These are phyloP conservation scores for Fusarium tricinctum DNA, from an alignment of 2,329 filamentous ascomycete species.

Conservation along the genomic window DNA sequence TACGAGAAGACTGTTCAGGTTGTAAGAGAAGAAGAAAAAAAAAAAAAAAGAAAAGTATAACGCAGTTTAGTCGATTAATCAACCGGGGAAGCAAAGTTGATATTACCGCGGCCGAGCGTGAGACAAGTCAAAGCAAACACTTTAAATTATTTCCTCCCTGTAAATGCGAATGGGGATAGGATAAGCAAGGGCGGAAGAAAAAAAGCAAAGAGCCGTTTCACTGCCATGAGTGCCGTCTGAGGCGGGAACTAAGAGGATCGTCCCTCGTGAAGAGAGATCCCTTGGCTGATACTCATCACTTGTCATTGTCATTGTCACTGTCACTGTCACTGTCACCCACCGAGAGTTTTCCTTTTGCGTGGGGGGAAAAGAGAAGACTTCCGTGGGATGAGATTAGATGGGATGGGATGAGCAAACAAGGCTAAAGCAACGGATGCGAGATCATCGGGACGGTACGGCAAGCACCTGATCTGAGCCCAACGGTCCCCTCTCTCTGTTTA, in stretches of 20 bases:
- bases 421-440: slow-evolving; percentile 35
- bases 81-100: slow-evolving; percentile 1
- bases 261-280: slow-evolving; percentile 30
- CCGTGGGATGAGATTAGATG: not conserved
- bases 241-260: slow-evolving; percentile 37
- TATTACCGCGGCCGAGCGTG: slow-evolving; percentile 5
- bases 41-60: not conserved
- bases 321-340: not conserved
- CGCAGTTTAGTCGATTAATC: slow-evolving; percentile 5
- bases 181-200: slow-evolving; percentile 4
- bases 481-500: slow-evolving; percentile 22
- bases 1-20: slow-evolving; percentile 5
- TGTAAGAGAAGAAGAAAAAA: not conserved
- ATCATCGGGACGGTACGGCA: slow-evolving; percentile 41
- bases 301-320: too few species aligned
- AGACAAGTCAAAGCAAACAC: slow-evolving; percentile 24
- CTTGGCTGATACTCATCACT: too few species aligned
- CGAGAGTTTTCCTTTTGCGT: slow-evolving; percentile 26
- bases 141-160: slow-evolving; percentile 16
- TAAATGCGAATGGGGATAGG: not conserved
- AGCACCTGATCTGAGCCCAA: slow-evolving; percentile 43
- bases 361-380: slow-evolving; percentile 22
- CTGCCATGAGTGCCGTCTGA: not conserved
- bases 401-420: slow-evolving; percentile 13
- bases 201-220: slow-evolving; percentile 23